A percentile compares a stretch with the other conserved stretches of the same genome.
phyloP scores from a whole-genome alignment of 257 asterid genomes.

The Plantago ovata region DNA sequence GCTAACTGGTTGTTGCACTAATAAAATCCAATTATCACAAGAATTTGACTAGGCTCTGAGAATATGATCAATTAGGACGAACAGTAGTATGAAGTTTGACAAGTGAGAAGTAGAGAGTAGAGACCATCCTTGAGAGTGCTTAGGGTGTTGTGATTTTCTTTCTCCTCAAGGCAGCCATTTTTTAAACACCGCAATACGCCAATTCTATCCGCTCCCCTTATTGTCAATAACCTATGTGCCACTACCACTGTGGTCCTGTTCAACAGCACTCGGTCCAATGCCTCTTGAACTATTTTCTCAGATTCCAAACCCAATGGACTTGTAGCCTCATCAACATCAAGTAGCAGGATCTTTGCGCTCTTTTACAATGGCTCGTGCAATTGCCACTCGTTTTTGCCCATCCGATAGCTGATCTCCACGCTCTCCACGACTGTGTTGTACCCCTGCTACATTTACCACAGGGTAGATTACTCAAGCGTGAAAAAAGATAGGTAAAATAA shows the following conservation, averaged over 20 bases:
- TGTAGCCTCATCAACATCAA: conserved; percentile 71
- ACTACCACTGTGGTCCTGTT: conserved; percentile 57
- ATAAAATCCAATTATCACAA: no score
- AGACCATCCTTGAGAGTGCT: conserved; percentile 45
- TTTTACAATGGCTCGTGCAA: conserved; percentile 64
- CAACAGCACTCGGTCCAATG: conserved; percentile 51
- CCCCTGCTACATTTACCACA: conserved; percentile 32
- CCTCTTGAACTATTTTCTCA: conserved; percentile 67
- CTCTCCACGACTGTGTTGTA: conserved; percentile 62
- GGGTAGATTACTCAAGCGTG: no score
- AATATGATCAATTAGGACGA: conserved; percentile 17
- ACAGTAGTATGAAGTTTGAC: conserved; percentile 42
- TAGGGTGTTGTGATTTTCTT: conserved; percentile 51
- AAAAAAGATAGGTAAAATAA: not conserved
- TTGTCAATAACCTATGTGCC: conserved; percentile 69
- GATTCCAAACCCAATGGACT: conserved; percentile 67
- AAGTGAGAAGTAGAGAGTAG: conserved; percentile 59
- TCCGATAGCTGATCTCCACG: conserved; percentile 64
- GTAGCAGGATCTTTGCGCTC: conserved; percentile 45
- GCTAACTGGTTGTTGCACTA: no score
- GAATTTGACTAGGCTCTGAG: no score
- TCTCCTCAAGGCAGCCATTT: conserved; percentile 56
- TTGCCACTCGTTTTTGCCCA: conserved; percentile 77
- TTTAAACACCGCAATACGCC: conserved; percentile 58
- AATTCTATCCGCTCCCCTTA: conserved; percentile 61